Evolutionary conservation across 2,329 filamentous ascomycete species (phyloP).

Genomic region (Xylariaceae sp.): DNA sequence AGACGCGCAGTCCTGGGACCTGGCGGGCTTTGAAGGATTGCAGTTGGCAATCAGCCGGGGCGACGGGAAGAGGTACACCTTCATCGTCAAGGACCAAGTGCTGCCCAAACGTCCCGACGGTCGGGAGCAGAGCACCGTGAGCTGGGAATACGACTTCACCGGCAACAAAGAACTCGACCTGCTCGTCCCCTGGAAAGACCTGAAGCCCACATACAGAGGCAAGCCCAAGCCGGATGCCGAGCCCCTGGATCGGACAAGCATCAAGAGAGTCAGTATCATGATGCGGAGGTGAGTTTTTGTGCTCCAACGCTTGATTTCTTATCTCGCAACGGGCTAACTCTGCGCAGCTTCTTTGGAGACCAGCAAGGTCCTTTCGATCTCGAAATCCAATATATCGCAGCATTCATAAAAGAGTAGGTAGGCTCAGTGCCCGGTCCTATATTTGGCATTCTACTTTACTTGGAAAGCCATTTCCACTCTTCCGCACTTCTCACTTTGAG

Average conservation of each 20-base stretch:
- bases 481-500: too few relatives aligned
- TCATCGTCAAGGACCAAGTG: conserved; percentile 68
- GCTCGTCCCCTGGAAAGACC: conserved; percentile 56
- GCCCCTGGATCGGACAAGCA: conserved; percentile 50
- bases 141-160: conserved; percentile 68
- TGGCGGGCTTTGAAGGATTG: conserved; percentile 58
- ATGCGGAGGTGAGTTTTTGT: conserved; percentile 60
- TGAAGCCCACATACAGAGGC: conserved; percentile 70
- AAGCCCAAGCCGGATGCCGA: conserved; percentile 54
- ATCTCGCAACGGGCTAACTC: background rate
- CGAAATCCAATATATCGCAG: conserved; percentile 49
- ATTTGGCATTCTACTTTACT: too few relatives aligned
- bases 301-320: conserved; percentile 19
- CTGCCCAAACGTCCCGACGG: conserved; percentile 54
- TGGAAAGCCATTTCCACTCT: too few relatives aligned
- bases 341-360: conserved; percentile 63
- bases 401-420: too few relatives aligned
- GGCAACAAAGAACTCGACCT: conserved; percentile 36
- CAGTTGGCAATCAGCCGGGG: conserved; percentile 45
- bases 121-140: conserved; percentile 65
- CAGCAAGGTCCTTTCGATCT: conserved; percentile 65
- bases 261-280: conserved; percentile 71
- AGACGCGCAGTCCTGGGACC: conserved; percentile 55
- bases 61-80: conserved; percentile 65
- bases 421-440: too few relatives aligned